phyloP scores from a whole-genome alignment of 169 alveolate genomes.

The Plasmodium knowlesi region DNA sequence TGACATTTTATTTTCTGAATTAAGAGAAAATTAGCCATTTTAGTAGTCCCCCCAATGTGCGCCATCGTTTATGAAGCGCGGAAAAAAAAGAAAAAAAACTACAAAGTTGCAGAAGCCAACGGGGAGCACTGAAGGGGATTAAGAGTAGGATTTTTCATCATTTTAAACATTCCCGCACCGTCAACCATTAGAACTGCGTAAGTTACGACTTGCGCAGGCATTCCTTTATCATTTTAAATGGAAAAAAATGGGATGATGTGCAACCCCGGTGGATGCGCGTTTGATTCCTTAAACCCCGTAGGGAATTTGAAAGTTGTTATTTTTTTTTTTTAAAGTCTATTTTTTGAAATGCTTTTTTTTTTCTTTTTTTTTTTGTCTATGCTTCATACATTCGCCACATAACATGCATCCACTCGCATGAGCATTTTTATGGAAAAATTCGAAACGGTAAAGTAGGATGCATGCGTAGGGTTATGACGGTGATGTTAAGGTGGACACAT shows the following conservation, averaged over 20 bases:
- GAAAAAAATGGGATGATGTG: background rate
- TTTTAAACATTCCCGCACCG: background rate
- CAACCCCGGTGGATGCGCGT: background rate
- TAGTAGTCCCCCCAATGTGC: background rate
- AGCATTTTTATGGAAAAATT: background rate
- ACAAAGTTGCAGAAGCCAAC: background rate
- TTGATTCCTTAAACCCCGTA: background rate
- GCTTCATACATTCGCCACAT: background rate
- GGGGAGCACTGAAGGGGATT: background rate
- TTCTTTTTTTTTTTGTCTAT: background rate
- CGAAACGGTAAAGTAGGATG: background rate
- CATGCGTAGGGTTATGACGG: background rate
- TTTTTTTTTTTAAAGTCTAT: background rate
- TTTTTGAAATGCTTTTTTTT: background rate
- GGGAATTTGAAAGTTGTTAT: background rate
- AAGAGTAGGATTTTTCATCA: background rate
- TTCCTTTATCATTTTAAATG: background rate
- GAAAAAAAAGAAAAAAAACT: slow-evolving; percentile 5
- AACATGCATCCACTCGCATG: background rate
- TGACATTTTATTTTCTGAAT: background rate
- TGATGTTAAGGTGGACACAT: background rate
- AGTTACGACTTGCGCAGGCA: background rate
- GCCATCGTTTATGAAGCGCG: background rate
- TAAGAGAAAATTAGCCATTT: background rate
- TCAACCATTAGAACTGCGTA: background rate